These are phyloP conservation scores for Wallacemonas sp. DNA, from an alignment of 208 protist species.

Conservation along the genomic window DNA sequence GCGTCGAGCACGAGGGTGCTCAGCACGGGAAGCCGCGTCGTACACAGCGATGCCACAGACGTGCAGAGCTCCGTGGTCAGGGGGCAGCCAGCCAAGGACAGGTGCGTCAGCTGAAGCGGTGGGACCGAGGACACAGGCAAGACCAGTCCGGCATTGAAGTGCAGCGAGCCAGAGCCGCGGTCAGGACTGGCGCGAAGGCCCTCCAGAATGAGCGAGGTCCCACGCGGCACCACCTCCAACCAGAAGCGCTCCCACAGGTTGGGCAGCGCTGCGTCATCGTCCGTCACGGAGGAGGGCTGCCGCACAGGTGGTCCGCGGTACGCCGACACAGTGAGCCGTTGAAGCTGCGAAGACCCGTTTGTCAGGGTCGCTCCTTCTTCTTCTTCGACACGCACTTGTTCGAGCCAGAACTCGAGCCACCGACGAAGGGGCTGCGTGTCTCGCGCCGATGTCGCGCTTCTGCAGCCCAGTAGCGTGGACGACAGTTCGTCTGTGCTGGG, in stretches of 20 bases:
- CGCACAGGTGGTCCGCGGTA: background rate
- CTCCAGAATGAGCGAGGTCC: background rate
- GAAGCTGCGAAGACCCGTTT: background rate
- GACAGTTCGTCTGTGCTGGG: too few relatives aligned
- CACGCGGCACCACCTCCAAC: background rate
- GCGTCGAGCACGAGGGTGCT: background rate
- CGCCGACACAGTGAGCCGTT: background rate
- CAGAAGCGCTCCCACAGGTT: background rate
- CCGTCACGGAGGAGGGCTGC: background rate
- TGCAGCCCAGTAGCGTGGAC: too few relatives aligned
- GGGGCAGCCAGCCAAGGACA: background rate
- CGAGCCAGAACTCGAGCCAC: background rate
- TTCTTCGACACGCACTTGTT: background rate
- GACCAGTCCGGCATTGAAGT: background rate
- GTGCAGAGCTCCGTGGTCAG: background rate
- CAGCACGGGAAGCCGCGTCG: background rate
- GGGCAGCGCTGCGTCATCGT: background rate
- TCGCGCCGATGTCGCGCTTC: too few relatives aligned
- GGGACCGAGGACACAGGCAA: too few relatives aligned
- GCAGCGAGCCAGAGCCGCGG: background rate
- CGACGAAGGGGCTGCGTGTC: background rate
- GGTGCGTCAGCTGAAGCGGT: background rate
- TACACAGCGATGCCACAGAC: background rate
- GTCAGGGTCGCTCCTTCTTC: background rate
- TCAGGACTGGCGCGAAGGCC: background rate